Conservation (phyloP, 371 early-diverging fungal genomes). For the Gilbertella persicaria region DNA sequence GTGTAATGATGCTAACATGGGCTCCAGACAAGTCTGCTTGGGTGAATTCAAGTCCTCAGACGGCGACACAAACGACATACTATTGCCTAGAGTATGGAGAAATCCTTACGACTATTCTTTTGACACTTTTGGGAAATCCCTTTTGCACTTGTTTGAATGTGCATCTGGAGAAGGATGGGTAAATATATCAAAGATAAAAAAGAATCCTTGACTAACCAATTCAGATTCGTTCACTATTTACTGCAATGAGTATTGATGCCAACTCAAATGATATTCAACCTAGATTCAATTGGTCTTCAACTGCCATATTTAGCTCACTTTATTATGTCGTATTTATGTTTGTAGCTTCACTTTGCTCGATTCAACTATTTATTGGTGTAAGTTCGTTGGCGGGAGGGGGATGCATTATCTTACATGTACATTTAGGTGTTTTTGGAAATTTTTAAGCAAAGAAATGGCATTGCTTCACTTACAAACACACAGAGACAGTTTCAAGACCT, state of each 20-base stretch:
- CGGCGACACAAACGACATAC: slow-evolving; percentile 33
- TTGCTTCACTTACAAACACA: slow-evolving; percentile 48
- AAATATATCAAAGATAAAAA: slow-evolving; percentile 11
- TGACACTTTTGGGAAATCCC: slow-evolving; percentile 44
- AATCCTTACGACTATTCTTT: slow-evolving; percentile 58
- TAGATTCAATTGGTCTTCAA: slow-evolving; percentile 34
- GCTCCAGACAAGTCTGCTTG: slow-evolving; percentile 19
- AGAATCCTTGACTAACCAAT: too few species aligned
- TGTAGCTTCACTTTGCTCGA: slow-evolving; percentile 52
- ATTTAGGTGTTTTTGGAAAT: slow-evolving; percentile 49
- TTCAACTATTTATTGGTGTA: slow-evolving; percentile 61
- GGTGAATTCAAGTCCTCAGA: slow-evolving; percentile 42
- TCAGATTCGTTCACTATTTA: slow-evolving; percentile 41
- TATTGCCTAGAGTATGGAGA: slow-evolving; percentile 46
- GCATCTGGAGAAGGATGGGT: slow-evolving; percentile 64
- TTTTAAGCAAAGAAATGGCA: slow-evolving; percentile 55
- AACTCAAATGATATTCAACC: slow-evolving; percentile 33
- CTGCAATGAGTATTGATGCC: slow-evolving; percentile 41
- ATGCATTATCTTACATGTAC: too few species aligned
- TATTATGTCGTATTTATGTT: slow-evolving; percentile 58
- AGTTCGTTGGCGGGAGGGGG: background rate
- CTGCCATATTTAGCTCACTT: slow-evolving; percentile 43
- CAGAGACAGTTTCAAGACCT: slow-evolving; percentile 57
- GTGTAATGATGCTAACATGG: slow-evolving; percentile 44
- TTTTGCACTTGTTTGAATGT: slow-evolving; percentile 53